These are phyloP conservation scores for Aspergillus arachidicola DNA, from an alignment of 2,329 filamentous ascomycete species.

Conservation along the genomic window DNA sequence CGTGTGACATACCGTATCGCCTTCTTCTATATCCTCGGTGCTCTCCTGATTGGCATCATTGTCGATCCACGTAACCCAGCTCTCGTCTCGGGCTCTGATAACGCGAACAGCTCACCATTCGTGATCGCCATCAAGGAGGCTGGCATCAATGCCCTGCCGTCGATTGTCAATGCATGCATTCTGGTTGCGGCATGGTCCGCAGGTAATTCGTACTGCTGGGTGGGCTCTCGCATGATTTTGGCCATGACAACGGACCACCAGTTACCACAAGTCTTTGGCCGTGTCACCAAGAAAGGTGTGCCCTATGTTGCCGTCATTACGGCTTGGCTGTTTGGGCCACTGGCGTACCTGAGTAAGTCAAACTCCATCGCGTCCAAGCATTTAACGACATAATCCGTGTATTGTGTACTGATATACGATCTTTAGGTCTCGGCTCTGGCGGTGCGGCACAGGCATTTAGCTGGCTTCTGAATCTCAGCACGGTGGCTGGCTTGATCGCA, in stretches of 20 bases:
- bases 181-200: conserved; percentile 45
- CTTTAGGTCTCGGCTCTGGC: conserved; percentile 35
- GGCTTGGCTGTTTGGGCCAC: conserved; percentile 49
- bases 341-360: conserved; percentile 45
- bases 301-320: conserved; percentile 63
- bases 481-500: conserved; percentile 51
- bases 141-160: conserved; percentile 37
- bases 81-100: conserved; percentile 30
- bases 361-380: too few relatives aligned
- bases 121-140: conserved; percentile 39
- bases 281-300: conserved; percentile 54
- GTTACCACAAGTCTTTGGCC: conserved; percentile 59
- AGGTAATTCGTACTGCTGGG: conserved; percentile 47
- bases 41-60: conserved; percentile 33
- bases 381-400: not conserved
- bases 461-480: conserved; percentile 49
- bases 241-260: conserved; percentile 63
- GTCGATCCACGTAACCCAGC: conserved; percentile 25
- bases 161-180: conserved; percentile 39
- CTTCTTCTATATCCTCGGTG: conserved; percentile 41
- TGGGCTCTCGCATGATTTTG: conserved; percentile 63
- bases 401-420: not conserved
- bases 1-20: conserved; percentile 44
- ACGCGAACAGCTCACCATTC: conserved; percentile 38
- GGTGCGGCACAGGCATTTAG: conserved; percentile 41